Evolutionary conservation across 148 eudicot genomes (phyloP), one percentile per base, ranked within the genome.

Genomic region (Silene conica): DNA sequence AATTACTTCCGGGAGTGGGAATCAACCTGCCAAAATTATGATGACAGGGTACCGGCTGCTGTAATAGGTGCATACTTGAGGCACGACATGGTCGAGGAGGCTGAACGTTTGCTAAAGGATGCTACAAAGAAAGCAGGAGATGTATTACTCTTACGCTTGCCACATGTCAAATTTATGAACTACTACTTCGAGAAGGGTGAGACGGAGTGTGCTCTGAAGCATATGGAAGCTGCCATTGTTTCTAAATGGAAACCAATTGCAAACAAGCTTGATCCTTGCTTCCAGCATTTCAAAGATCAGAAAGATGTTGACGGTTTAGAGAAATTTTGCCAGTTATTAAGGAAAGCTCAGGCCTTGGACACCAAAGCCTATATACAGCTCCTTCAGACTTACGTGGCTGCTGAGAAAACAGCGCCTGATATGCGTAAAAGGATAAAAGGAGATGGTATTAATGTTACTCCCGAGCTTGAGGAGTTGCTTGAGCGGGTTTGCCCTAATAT

Each of bases 1-100:
- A 76, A 79, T 28, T 81, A 72, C 66, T 88, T 78, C 13, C 74
- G 80, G 64, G 91, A 91, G 72, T 93, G 98, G 98, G 83, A 82
- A 19, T 82, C 80, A 0, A 70, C 58, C 21, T 79, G 75, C 79
- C 46, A 70, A 18, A 55, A 11, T 14, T 91, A 79, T 71, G 98
- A 89, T 82, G 28, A 61, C 6, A 87, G 93, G 86, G 10, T 91
- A 59, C 80, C 91, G 14, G 61, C 61, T 74, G 64, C 45, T 54
- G 85, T 80, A 14, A 75, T 93, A 70, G 73, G 75, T 48, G 81
- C 82, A 61, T 91, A 86, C 73, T 69, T 91, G 72, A 86, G 58
- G 46, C 83, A 73, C 19, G 81, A 73, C 61, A 85, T 80, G 95
- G 13, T 80, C 9, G 75, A 79, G 43, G 91, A 91, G 76, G 97